Base-by-base conservation (phyloP, 2,329 filamentous ascomycete species). In the Westerdykella aurantiaca region DNA sequence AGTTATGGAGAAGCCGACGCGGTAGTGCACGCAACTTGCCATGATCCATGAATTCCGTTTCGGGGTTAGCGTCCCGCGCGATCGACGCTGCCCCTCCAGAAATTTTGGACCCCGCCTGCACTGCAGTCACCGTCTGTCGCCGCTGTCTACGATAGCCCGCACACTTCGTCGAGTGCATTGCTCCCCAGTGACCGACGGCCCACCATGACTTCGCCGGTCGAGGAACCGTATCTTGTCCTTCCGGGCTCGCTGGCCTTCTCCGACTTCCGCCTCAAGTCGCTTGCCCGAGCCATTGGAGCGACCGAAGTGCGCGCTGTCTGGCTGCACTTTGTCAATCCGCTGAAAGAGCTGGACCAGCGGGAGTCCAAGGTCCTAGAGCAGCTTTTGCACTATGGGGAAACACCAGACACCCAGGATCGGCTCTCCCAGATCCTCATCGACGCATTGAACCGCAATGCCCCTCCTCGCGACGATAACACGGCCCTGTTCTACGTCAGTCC, bases 401-500 rank as follows among this genome's bases (percentile, higher is more conserved):
- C 68, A 66, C 80, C 67, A 55, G 71, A 67, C 53, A 70, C 52
- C 10, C 61, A 64, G 21, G 67, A 75, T 43, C 60, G 66, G 40
- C 67, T 78, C 29, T 69, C 72, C 31, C 65, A 68, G 41, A 62
- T 63, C 25, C 58, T 73, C 14, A 60, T 72, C 46, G 69, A 80
- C 52, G 69, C 72, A 17, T 52, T 75, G 41, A 60, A 65, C 47
- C 75, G 76, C 51, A 71, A 72, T 48, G 72, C 72, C 47, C 67
- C 72, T 62, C 74, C 69, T 49, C 67, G 57, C 55, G 75, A 79
- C 46, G 71, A 75, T 42, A 67, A 74, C 46, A 72, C 74, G 35
- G 69, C 76, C 39, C 73, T 83, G 49, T 78, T 86, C 64, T 88
- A 89, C 63, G 77, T 95, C 46, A 82, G 79, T 38, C 91, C 91